A percentile compares a stretch with the other conserved stretches of the same genome.
phyloP scores from a whole-genome alignment of 208 protist genomes.

The Wallacemonas rigidus region DNA sequence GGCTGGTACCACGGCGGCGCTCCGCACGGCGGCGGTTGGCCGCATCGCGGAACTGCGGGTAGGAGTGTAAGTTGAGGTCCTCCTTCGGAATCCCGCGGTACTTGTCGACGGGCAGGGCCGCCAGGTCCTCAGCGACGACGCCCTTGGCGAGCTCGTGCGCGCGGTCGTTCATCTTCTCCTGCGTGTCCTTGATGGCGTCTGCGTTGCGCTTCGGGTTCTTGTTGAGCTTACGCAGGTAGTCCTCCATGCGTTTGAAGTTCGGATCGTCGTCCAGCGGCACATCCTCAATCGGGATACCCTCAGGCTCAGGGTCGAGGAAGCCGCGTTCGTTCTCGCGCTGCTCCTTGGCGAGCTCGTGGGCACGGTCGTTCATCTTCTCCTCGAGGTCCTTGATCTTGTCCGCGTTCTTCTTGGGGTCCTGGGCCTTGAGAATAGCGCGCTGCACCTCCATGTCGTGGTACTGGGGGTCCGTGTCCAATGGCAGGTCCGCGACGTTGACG shows the following conservation, averaged over 20 bases:
- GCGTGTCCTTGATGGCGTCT: constrained; percentile 50
- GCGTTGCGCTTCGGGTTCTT: constrained; percentile 59
- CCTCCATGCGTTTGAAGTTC: constrained; percentile 59
- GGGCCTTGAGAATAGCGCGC: constrained; percentile 62
- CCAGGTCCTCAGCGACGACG: constrained; percentile 64
- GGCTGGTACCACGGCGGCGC: constrained; percentile 3
- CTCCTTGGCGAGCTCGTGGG: constrained; percentile 63
- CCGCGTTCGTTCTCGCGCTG: constrained; percentile 53
- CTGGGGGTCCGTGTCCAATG: constrained; percentile 55
- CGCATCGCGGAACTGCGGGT: constrained; percentile 60
- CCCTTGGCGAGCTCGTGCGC: constrained; percentile 64
- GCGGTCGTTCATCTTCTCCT: constrained; percentile 81
- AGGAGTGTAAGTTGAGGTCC: constrained; percentile 68
- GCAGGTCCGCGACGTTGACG: constrained; percentile 58
- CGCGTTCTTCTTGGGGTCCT: constrained; percentile 46
- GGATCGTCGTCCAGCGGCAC: constrained; percentile 57
- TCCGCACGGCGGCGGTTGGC: constrained; percentile 55
- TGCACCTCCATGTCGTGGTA: constrained; percentile 69
- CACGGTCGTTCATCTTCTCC: constrained; percentile 66
- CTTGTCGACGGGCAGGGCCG: constrained; percentile 37
- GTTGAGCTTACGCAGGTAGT: constrained; percentile 73
- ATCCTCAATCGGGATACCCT: constrained; percentile 66
- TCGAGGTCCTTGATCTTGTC: constrained; percentile 58
- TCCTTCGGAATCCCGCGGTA: constrained; percentile 77
- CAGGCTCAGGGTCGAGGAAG: constrained; percentile 66